Evolutionary conservation across 495 filamentous ascomycete genomes (phyloP).

Genomic region (Hypoxylon cercidicola): DNA sequence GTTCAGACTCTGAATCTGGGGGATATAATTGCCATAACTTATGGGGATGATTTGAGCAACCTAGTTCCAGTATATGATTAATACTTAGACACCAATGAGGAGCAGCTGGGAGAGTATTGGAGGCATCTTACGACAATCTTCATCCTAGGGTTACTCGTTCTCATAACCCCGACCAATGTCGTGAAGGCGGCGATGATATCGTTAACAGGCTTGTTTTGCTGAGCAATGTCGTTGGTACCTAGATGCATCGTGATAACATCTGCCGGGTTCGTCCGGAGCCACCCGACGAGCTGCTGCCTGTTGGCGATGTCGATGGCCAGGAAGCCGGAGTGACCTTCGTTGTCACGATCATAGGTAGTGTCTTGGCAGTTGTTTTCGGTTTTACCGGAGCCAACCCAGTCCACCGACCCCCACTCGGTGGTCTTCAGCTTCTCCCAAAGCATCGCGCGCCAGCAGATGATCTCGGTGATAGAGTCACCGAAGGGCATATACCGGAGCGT

Average conservation of each 20-base stretch:
- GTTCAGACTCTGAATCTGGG: constrained; percentile 57
- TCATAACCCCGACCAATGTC: constrained; percentile 58
- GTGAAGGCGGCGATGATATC: constrained; percentile 60
- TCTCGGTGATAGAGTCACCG: constrained; percentile 63
- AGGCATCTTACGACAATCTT: constrained; percentile 60
- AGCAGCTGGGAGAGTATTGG: not conserved
- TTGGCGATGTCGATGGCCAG: constrained; percentile 61
- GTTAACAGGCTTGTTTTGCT: constrained; percentile 51
- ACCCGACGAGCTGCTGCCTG: constrained; percentile 59
- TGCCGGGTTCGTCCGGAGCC: constrained; percentile 58
- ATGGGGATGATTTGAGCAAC: constrained; percentile 66
- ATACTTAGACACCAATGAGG: not conserved
- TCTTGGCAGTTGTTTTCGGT: constrained; percentile 52
- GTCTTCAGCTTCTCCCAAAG: constrained; percentile 58
- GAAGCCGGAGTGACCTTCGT: constrained; percentile 66
- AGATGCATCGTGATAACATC: constrained; percentile 64
- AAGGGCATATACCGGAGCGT: constrained; percentile 59
- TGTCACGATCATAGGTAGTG: constrained; percentile 57
- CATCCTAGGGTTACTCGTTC: constrained; percentile 57
- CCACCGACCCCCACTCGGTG: constrained; percentile 52
- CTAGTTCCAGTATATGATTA: constrained; percentile 37
- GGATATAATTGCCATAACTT: constrained; percentile 49
- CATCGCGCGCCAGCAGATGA: constrained; percentile 59
- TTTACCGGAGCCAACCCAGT: constrained; percentile 59
- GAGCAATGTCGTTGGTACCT: constrained; percentile 63